Base-by-base conservation (phyloP, 2,329 filamentous ascomycete genomes). In the Xylariales sp. region DNA sequence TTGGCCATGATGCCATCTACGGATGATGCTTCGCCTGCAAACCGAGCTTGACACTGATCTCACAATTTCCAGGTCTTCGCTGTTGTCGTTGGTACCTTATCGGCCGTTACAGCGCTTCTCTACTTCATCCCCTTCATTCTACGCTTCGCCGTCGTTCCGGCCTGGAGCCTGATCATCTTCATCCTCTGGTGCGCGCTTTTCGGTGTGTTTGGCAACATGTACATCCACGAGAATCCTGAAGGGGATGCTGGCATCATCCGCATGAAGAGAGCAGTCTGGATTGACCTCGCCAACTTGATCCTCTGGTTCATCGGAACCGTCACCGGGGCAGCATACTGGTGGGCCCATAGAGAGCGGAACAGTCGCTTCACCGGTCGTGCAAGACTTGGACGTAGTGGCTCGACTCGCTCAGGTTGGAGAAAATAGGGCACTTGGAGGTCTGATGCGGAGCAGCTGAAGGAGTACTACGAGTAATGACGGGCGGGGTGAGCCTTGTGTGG, bases 211-310 rank as follows among this genome's bases (percentile, higher is more conserved):
- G 89, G 82, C 40, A 80, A 75, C 65, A 66, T 91, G 72, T 95
- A 84, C 69, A 85, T 95, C 57, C 63, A 77, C 40, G 81, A 82
- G 54, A 61, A 88, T 44, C 61, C 82, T 0, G 70, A 84, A 58
- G 81, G 80, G 11, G 74, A 86, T 57, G 53, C 54, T 29, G 80
- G 74, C 37, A 74, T 91, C 43, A 66, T 71, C 50, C 76, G 86
- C 43, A 95, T 95, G 88, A 88, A 89, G 68, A 81, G 83, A 57
- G 86, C 88, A 4, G 86, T 93, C 12, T 95, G 87, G 86, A 73
- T 95, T 33, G 85, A 91, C 60, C 62, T 95, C 38, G 69, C 76
- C 34, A 87, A 84, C 59, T 76, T 88, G 60, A 58, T 88, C 11
- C 70, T 95, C 38, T 95, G 89, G 89, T 65, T 88, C 37, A 61